phyloP scores from a whole-genome alignment of 352 stramenopile species.

The Pythium rhizo-oryzae region DNA sequence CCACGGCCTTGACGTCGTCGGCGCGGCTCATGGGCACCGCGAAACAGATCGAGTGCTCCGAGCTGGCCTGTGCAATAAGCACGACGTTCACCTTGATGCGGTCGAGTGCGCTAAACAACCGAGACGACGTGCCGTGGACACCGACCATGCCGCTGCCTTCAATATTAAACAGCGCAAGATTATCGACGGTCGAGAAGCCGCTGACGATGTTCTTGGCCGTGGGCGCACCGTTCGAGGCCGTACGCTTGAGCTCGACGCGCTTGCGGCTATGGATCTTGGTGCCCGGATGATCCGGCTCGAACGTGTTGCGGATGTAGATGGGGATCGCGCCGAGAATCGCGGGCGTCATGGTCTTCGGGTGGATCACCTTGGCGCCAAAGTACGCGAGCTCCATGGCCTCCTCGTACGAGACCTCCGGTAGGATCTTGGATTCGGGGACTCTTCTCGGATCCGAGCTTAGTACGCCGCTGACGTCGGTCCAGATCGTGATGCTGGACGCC shows the following conservation, averaged over 20 bases:
- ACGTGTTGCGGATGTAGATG: slow-evolving; percentile 98
- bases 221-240: slow-evolving; percentile 57
- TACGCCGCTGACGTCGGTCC: slow-evolving; percentile 97
- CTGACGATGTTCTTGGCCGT: slow-evolving; percentile 79
- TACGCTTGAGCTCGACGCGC: slow-evolving; percentile 58
- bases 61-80: slow-evolving; percentile 94
- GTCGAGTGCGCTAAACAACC: slow-evolving; percentile 93
- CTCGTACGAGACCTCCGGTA: slow-evolving; percentile 95
- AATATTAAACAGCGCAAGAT: slow-evolving; percentile 95
- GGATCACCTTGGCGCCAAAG: slow-evolving; percentile 98
- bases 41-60: slow-evolving; percentile 96
- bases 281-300: slow-evolving; percentile 86
- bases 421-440: slow-evolving; percentile 91
- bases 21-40: slow-evolving; percentile 84
- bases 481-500: slow-evolving; percentile 94
- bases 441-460: slow-evolving; percentile 94
- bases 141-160: slow-evolving; percentile 96
- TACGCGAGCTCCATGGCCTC: slow-evolving; percentile 99
- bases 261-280: slow-evolving; percentile 79
- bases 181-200: slow-evolving; percentile 93
- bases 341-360: slow-evolving; percentile 97
- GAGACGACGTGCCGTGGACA: slow-evolving; percentile 92
- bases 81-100: slow-evolving; percentile 93
- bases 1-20: slow-evolving; percentile 65
- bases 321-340: slow-evolving; percentile 92